phyloP scores from a whole-genome alignment of 2,329 filamentous ascomycete genomes.

The Verticillium alfalfae region DNA sequence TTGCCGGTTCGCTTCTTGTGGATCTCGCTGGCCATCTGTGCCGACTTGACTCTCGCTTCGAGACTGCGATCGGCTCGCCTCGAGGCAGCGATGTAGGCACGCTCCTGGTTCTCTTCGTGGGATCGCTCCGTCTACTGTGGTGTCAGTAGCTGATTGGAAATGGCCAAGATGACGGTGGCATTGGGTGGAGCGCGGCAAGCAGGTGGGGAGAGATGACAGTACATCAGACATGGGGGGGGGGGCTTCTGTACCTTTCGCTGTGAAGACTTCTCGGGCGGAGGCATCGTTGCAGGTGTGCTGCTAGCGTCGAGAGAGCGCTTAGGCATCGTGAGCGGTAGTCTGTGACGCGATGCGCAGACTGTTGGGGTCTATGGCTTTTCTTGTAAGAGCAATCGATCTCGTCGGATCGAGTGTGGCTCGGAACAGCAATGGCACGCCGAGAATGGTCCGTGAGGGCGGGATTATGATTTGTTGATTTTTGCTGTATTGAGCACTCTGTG shows the following conservation, averaged over 20 bases:
- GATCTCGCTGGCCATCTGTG: conserved; percentile 80
- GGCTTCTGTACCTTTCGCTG: conserved; percentile 19
- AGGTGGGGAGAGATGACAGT: not conserved
- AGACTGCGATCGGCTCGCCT: conserved; percentile 79
- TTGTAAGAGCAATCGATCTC: not conserved
- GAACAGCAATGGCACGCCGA: not conserved
- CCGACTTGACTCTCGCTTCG: conserved; percentile 84
- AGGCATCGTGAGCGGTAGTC: conserved; percentile 22
- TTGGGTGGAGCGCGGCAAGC: not conserved
- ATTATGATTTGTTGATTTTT: not conserved
- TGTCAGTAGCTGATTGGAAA: not conserved
- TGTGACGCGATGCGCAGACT: conserved; percentile 2
- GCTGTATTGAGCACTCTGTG: not conserved
- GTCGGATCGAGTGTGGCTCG: not conserved
- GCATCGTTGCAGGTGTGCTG: conserved; percentile 19
- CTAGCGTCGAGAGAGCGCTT: conserved; percentile 28
- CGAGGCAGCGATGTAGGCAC: conserved; percentile 90
- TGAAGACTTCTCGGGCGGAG: conserved; percentile 16
- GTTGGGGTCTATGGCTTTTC: not conserved
- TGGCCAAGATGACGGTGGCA: not conserved
- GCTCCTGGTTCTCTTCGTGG: conserved; percentile 77
- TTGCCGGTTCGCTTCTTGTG: conserved; percentile 84
- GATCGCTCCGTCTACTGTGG: conserved; percentile 60
- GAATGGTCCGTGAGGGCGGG: not conserved
- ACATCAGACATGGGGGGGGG: too few relatives aligned